Conservation (phyloP, 352 stramenopile genomes). For the Phytophthora citricola region DNA sequence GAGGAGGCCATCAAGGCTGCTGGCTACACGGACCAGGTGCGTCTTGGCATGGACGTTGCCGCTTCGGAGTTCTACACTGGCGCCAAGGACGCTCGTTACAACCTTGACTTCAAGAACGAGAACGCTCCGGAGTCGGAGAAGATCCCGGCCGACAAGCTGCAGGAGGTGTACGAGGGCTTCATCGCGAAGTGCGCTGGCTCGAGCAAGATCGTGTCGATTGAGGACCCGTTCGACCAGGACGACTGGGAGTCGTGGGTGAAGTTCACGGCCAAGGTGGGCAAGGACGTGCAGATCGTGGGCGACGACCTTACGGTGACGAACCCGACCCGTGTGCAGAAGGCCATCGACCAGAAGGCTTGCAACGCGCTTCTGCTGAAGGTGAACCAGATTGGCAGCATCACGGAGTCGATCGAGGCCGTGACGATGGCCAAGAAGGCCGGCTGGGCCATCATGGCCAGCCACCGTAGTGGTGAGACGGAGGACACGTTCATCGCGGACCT, state of each 20-base stretch:
- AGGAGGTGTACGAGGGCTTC: constrained; percentile 96
- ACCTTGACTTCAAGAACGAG: constrained; percentile 99
- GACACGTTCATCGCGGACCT: constrained; percentile 99
- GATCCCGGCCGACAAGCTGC: constrained; percentile 94
- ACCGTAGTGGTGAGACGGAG: constrained; percentile 99
- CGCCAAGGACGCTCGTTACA: constrained; percentile 94
- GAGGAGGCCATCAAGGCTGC: constrained; percentile 97
- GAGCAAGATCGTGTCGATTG: constrained; percentile 98
- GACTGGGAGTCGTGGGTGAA: constrained; percentile 98
- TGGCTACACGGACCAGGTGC: constrained; percentile 97
- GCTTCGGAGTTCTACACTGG: constrained; percentile 98
- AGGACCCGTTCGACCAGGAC: constrained; percentile 99
- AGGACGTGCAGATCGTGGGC: constrained; percentile 98
- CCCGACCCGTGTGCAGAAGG: constrained; percentile 95
- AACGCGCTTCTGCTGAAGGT: constrained; percentile 99
- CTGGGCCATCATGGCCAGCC: constrained; percentile 99
- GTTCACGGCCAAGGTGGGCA: constrained; percentile 88
- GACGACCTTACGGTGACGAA: constrained; percentile 99
- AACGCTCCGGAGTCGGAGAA: constrained; percentile 91
- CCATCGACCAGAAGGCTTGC: constrained; percentile 93
- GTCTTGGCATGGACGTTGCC: constrained; percentile 98
- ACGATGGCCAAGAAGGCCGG: constrained; percentile 98
- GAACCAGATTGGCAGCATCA: constrained; percentile 99
- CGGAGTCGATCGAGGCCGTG: constrained; percentile 99
- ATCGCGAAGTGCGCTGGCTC: constrained; percentile 87